These are phyloP conservation scores for Pyrenochaeta sp. DNA, from an alignment of 2,329 filamentous ascomycete species.

Conservation along the genomic window DNA sequence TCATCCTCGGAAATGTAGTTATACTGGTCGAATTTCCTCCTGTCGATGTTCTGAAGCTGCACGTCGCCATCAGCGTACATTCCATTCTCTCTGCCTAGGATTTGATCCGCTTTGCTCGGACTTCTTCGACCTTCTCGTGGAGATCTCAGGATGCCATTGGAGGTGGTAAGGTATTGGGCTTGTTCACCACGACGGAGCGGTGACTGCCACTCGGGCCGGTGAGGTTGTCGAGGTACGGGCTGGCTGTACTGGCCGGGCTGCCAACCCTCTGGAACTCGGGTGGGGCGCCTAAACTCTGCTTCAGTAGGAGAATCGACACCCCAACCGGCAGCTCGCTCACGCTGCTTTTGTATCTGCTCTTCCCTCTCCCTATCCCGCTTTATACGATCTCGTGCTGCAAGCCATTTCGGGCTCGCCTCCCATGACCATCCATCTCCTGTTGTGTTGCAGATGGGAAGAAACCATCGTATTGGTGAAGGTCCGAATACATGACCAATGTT, in stretches of 20 bases:
- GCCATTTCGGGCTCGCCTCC: slow-evolving; percentile 84
- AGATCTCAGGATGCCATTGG: slow-evolving; percentile 41
- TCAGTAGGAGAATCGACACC: slow-evolving; percentile 57
- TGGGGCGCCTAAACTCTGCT: slow-evolving; percentile 44
- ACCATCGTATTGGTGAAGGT: slow-evolving; percentile 75
- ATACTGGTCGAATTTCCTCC: slow-evolving; percentile 46
- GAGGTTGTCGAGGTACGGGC: slow-evolving; percentile 36
- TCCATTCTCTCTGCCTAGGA: slow-evolving; percentile 50
- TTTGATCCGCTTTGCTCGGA: slow-evolving; percentile 52
- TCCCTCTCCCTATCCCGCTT: slow-evolving; percentile 49
- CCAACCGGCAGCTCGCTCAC: slow-evolving; percentile 75
- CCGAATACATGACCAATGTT: slow-evolving; percentile 89
- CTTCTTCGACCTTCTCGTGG: slow-evolving; percentile 47
- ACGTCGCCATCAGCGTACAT: slow-evolving; percentile 50
- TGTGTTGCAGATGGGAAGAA: slow-evolving; percentile 82
- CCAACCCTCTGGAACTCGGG: slow-evolving; percentile 40
- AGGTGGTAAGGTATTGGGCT: slow-evolving; percentile 46
- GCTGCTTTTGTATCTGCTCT: slow-evolving; percentile 63
- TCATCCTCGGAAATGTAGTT: slow-evolving; percentile 49
- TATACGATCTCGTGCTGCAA: slow-evolving; percentile 72
- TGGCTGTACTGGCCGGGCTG: slow-evolving; percentile 37
- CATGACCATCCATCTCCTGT: slow-evolving; percentile 93
- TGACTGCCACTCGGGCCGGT: slow-evolving; percentile 44
- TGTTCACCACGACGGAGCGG: slow-evolving; percentile 35
- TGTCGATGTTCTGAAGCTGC: slow-evolving; percentile 53